Base-by-base conservation (phyloP, 805 yeast species). In the Komagataella pseudopastoris region DNA sequence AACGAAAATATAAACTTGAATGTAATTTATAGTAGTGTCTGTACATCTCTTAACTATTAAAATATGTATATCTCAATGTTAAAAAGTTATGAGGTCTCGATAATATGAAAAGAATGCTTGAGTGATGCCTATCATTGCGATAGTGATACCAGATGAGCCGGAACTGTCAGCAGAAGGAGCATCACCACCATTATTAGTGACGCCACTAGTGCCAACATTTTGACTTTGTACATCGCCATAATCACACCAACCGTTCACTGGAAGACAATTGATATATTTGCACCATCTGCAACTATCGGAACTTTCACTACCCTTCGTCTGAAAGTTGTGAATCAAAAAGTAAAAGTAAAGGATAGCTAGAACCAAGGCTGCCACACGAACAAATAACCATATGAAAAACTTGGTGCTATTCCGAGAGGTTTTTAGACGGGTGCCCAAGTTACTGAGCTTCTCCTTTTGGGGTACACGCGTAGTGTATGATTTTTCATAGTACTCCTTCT, bases 161-260 rank as follows among this genome's bases (percentile, higher is more conserved):
- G 39, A 30, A 30, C n/a, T 30, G 39, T 14, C 39, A 10, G 39
- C 10, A 10, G 39, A 30, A 14, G 39, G 14, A 14, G 2, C 39
- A 30, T 5, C 3, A 14, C 39, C 39, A 30, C 39, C 8, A 10
- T 10, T 8, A 5, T 14, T 30, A 4, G 5, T 14, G 14, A 12
- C 14, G 4, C 14, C 39, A 30, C 39, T 30, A 8, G 14, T 30
- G 39, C 14, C 14, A 4, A 14, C 4, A 10, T 14, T 10, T 10
- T 30, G 39, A 30, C 14, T 48, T 6, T 49, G 39, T 36, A 58
- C 20, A 10, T 59, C 59, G 3, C 62, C 63, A 7, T 48, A 50
- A 12, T 61, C 80, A 60, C 88, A 83, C 88, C 88, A 83, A 24
- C 78, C 81, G 54, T 79, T 72, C 3, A 83, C 83, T 0, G 88